Base-by-base conservation (phyloP, 208 protist species). In the Trypanosoma cruzi region DNA sequence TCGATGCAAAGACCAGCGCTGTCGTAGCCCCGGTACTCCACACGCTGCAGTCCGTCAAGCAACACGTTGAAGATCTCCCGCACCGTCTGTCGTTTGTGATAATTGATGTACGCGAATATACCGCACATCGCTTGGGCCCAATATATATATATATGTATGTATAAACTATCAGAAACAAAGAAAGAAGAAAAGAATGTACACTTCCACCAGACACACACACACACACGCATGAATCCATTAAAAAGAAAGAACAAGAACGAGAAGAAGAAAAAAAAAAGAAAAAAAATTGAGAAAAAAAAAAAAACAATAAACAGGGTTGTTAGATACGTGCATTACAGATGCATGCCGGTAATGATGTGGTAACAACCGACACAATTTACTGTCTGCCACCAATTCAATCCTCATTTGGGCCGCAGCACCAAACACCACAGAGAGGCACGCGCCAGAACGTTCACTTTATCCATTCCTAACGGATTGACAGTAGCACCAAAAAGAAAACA, bases 11-110 rank as follows among this genome's bases (percentile, higher is more conserved):
- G 46, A n/a, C 97, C 97, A 0, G 97, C 97, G 66, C 88, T 96
- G 80, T 99, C 97, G 79, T 98, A 99, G 4, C 97, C 97, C 54
- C 97, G 87, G 79, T 98, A 98, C 84, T 99, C 96, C 2, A 99
- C 77, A n/a, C 85, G 87, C 46, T 92, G 52, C 11, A 99, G 73
- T 2, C 94, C 96, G 37, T 81, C 69, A 22, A 96, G 68, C 5
- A 97, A 72, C 22, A 83, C 72, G n/a, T 93, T 76, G 18, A 95
- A 26, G 18, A 98, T 85, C n/a, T 91, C 71, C 18, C 77, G 57
- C 37, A 80, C 64, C 4, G 68, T 88, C 29, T 75, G 56, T 4
- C 24, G 44, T 16, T 69, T 42, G 55, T 80, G 62, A 67, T 71
- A 82, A 64, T 87, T 90, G 3, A 79, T 74, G 52, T 97, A 97